Conservation (phyloP, 106 monocot genomes). For the Posidonia australis region DNA sequence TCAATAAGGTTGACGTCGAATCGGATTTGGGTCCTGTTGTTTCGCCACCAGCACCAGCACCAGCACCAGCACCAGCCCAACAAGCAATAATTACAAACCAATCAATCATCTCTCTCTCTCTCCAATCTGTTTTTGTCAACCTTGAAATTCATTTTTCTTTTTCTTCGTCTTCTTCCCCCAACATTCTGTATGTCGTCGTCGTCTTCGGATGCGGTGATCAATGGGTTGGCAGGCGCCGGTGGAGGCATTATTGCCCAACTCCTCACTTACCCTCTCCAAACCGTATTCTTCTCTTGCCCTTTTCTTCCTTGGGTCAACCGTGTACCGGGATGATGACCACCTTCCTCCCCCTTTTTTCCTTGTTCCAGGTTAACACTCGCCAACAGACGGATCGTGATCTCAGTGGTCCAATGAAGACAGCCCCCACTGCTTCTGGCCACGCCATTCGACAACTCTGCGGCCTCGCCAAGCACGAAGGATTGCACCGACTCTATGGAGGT, state of each 20-base stretch:
- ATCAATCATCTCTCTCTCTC: too few species aligned
- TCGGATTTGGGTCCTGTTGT: too few species aligned
- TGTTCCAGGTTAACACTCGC: slow-evolving; percentile 61
- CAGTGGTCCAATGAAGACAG: slow-evolving; percentile 3
- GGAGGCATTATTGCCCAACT: slow-evolving; percentile 93
- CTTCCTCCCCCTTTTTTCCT: neutral
- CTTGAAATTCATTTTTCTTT: too few species aligned
- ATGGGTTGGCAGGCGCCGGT: slow-evolving; percentile 81
- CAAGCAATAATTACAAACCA: too few species aligned
- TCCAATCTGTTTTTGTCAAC: too few species aligned
- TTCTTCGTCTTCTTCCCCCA: neutral
- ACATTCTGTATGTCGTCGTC: slow-evolving; percentile 1
- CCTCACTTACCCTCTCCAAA: slow-evolving; percentile 89
- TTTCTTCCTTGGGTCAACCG: neutral
- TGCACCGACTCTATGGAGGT: slow-evolving; percentile 73
- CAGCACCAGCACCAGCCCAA: too few species aligned
- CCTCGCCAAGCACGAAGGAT: slow-evolving; percentile 83
- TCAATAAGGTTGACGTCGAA: too few species aligned
- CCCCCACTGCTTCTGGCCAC: too few species aligned
- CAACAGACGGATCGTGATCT: slow-evolving; percentile 88
- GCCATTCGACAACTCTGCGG: slow-evolving; percentile 7
- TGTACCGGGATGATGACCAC: neutral
- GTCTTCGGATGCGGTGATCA: slow-evolving; percentile 83
- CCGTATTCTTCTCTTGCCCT: slow-evolving; percentile 26
- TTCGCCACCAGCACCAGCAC: too few species aligned